Base-by-base conservation (phyloP, 306 rosid genomes). In the Quercus suber region DNA sequence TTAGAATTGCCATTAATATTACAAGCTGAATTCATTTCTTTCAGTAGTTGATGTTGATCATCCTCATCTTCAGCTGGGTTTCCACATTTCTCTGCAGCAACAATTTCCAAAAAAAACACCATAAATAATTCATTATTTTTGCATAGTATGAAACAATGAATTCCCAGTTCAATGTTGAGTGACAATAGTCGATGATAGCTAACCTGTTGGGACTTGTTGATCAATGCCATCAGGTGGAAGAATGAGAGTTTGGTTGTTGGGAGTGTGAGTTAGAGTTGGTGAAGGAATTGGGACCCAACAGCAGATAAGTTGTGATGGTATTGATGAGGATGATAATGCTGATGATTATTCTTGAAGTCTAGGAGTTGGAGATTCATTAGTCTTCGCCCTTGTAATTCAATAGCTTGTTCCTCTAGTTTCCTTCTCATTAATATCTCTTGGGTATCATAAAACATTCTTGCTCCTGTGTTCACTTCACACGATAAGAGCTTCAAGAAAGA, bases 351-450 rank as follows among this genome's bases (percentile, higher is more conserved):
- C 64, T 91, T 92, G 89, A 91, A 84, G 84, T 92, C 97, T 0
- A 93, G 97, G 75, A 95, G 96, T 78, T 90, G 99, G 80, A 95
- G 90, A 74, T 81, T 90, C 95, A 89, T 81, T 76, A 95, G 77
- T 83, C 98, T 89, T 84, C 92, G 86, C 20, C 88, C 96, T 80
- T 95, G 99, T 83, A 89, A 87, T 75, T 91, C 97, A 79, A 95
- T 79, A 70, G 85, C 94, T 81, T 90, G 94, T 85, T 92, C 97
- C 84, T 89, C 97, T 33, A 89, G 20, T 76, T 89, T 93, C 76
- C 92, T 90, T 79, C 97, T 89, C 86, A 91, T 67, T 33, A 91
- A 67, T 82, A 89, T 82, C 58, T 89, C 95, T 65, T 90, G 95
- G 0, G 97, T 83, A 79, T 75, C 82, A 82, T 87, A 86, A 45